phyloP scores from a whole-genome alignment of 208 protist genomes.

The Giardia muris region DNA sequence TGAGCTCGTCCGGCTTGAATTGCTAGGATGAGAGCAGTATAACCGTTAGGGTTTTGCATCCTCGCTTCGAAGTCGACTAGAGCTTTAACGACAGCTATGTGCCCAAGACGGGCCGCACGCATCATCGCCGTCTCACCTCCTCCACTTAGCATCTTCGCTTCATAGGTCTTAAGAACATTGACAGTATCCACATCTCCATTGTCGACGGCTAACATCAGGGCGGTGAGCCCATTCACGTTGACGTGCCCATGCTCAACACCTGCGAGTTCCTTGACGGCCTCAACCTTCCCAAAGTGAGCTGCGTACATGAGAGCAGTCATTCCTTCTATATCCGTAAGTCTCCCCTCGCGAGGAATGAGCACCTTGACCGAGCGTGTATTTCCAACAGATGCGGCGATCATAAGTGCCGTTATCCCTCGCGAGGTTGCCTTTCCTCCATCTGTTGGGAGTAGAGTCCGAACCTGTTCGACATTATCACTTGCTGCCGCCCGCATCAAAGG shows the following conservation, averaged over 20 bases:
- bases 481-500: background rate
- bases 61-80: background rate
- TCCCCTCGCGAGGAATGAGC: background rate
- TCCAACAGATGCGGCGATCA: background rate
- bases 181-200: background rate
- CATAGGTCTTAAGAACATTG: background rate
- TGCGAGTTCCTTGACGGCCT: background rate
- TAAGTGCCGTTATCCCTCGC: background rate
- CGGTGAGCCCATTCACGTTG: background rate
- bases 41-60: background rate
- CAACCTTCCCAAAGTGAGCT: background rate
- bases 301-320: slow-evolving; percentile 1
- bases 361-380: background rate
- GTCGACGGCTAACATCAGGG: background rate
- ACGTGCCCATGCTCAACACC: background rate
- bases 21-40: background rate
- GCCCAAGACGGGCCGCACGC: background rate
- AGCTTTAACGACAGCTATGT: background rate
- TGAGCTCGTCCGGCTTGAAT: background rate
- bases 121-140: background rate
- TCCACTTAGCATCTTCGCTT: background rate
- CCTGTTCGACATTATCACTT: background rate
- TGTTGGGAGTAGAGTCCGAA: background rate
- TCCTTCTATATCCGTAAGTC: background rate
- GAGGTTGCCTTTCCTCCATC: background rate